These are phyloP conservation scores for Ceratobasidium theobromae DNA, from an alignment of 1,284 basidiomycete species.

Conservation along the genomic window DNA sequence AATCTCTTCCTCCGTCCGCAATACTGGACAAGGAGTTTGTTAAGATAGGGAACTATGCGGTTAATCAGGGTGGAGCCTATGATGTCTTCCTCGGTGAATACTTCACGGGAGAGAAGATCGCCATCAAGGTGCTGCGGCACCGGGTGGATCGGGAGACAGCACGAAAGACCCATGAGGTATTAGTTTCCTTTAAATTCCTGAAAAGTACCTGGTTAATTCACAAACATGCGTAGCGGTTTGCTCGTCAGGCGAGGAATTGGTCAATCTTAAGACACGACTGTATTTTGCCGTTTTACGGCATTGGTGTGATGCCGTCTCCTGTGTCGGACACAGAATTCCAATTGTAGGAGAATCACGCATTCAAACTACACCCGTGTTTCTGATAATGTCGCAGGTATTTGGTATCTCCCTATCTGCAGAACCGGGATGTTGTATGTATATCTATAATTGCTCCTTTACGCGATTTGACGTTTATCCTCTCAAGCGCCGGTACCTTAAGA, in stretches of 20 bases:
- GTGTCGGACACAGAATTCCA: slow-evolving; percentile 1
- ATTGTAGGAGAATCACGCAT: background rate
- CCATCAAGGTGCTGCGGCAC: slow-evolving; percentile 18
- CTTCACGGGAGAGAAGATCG: slow-evolving; percentile 21
- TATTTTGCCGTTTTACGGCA: slow-evolving; percentile 27
- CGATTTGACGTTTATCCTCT: background rate
- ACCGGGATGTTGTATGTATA: slow-evolving; percentile 15
- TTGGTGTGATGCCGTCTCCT: background rate
- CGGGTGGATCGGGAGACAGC: slow-evolving; percentile 21
- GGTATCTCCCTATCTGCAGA: slow-evolving; percentile 16
- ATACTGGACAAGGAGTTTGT: slow-evolving; percentile 21
- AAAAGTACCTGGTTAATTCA: background rate
- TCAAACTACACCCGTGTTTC: background rate
- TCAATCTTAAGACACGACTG: slow-evolving; percentile 17
- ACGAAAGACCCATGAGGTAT: slow-evolving; percentile 10
- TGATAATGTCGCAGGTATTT: background rate
- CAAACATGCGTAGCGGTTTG: slow-evolving; percentile 2
- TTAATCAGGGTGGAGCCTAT: slow-evolving; percentile 6
- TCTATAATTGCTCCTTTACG: background rate
- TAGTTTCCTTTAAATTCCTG: background rate
- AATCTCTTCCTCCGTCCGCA: slow-evolving; percentile 10
- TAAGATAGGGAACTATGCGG: background rate
- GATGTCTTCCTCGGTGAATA: slow-evolving; percentile 22
- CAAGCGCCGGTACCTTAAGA: slow-evolving; percentile 13
- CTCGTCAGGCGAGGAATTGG: slow-evolving; percentile 19